Conservation (phyloP, 192 early-diverging fungal species). For the Coemansia sp. region DNA sequence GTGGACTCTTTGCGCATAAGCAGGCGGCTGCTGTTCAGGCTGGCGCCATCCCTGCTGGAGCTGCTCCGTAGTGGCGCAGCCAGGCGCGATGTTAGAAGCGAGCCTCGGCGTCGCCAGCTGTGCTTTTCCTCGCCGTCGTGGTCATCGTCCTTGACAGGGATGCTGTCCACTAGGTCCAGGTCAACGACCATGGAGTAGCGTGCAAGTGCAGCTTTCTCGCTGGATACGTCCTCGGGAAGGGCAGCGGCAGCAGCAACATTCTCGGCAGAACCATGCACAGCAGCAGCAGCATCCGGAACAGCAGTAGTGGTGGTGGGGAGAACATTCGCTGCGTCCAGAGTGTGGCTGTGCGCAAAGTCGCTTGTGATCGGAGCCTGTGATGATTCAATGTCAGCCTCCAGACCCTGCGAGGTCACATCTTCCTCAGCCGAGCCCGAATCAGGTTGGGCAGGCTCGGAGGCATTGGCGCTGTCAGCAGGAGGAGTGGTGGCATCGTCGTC, state of each 20-base stretch:
- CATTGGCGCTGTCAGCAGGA: slow-evolving; percentile 1
- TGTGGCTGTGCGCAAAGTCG: slow-evolving; percentile 10
- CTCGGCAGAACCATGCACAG: background rate
- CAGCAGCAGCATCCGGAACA: slow-evolving; percentile 7
- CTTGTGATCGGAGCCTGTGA: background rate
- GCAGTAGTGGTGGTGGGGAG: slow-evolving; percentile 36
- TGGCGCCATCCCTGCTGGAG: slow-evolving; percentile 16
- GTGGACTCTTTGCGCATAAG: slow-evolving; percentile 46
- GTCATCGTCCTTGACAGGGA: slow-evolving; percentile 8
- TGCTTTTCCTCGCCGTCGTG: slow-evolving; percentile 24
- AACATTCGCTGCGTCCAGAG: slow-evolving; percentile 11
- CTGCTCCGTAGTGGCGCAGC: slow-evolving; percentile 30
- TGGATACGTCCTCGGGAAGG: background rate
- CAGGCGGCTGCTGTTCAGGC: slow-evolving; percentile 17
- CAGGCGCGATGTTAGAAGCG: slow-evolving; percentile 43
- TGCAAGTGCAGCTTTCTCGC: slow-evolving; percentile 13
- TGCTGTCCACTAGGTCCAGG: background rate
- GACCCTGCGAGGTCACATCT: background rate
- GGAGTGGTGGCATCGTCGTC: background rate
- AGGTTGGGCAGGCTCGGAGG: background rate
- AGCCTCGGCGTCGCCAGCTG: slow-evolving; percentile 55
- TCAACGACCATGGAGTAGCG: slow-evolving; percentile 35
- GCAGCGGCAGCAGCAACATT: background rate
- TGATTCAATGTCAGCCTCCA: background rate
- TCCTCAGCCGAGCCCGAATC: background rate